Conservation (phyloP, 2,329 filamentous ascomycete species). For the Penicillium decumbens region DNA sequence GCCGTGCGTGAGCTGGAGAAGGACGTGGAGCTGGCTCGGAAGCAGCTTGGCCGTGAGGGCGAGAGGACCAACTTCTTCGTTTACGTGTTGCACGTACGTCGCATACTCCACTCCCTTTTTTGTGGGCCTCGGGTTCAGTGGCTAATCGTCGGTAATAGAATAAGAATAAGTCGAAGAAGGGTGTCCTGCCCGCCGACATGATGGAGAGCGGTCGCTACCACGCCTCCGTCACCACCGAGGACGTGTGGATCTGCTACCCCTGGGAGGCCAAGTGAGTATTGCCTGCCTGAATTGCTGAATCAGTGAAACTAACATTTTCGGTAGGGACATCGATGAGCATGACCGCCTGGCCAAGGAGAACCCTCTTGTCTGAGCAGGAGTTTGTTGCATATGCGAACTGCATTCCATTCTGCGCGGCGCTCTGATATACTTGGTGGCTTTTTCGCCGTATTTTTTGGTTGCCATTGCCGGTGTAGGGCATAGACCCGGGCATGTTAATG, state of each 20-base stretch:
- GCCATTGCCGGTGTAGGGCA: conserved; percentile 8
- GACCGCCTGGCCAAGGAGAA: conserved; percentile 61
- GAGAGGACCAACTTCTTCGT: conserved; percentile 85
- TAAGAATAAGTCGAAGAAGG: conserved; percentile 97
- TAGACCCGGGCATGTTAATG: conserved; percentile 15
- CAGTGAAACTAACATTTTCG: conserved; percentile 20
- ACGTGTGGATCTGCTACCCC: conserved; percentile 98
- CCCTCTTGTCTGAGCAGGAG: conserved; percentile 27
- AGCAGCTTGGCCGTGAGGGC: conserved; percentile 62
- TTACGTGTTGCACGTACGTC: conserved; percentile 84
- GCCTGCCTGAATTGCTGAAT: background rate
- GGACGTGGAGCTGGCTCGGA: conserved; percentile 78
- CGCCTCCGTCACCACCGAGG: conserved; percentile 81
- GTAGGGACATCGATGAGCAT: conserved; percentile 82
- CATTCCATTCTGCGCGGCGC: conserved; percentile 18
- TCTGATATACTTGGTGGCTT: conserved; percentile 11
- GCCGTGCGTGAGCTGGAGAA: conserved; percentile 90
- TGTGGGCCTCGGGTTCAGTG: background rate
- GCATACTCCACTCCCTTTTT: background rate
- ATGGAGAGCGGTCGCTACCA: conserved; percentile 68
- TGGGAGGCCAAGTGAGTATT: conserved; percentile 76
- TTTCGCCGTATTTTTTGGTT: conserved; percentile 6
- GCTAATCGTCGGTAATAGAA: conserved; percentile 54
- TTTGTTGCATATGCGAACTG: conserved; percentile 14
- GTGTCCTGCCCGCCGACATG: conserved; percentile 72